Percentiles rank a stretch among this genome's conserved stretches.
These are phyloP conservation scores for Oldenlandia corymbosa DNA, from an alignment of 257 asterid genomes.

Conservation along the genomic window DNA sequence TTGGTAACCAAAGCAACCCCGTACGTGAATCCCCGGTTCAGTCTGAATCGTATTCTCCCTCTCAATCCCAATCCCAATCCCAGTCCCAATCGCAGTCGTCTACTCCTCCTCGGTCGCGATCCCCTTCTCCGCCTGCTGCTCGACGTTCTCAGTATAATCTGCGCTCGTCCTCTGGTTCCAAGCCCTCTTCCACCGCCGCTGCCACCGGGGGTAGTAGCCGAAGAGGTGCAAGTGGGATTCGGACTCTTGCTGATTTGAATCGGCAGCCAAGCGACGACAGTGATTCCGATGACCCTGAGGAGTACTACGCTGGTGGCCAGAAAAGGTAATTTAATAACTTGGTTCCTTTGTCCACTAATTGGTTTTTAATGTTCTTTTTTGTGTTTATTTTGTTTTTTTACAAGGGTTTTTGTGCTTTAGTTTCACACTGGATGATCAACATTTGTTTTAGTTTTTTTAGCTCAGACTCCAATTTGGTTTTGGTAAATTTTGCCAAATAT, in stretches of 20 bases:
- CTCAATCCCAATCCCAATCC: conserved; percentile 28
- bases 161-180: conserved; percentile 36
- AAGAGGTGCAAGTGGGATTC: conserved; percentile 36
- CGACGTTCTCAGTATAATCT: conserved; percentile 44
- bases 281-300: conserved; percentile 81
- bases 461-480: too few species aligned
- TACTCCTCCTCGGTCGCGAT: conserved; percentile 42
- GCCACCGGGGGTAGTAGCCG: conserved; percentile 24
- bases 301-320: conserved; percentile 77
- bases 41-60: conserved; percentile 20
- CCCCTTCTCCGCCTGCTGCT: conserved; percentile 26
- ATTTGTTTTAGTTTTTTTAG: too few species aligned
- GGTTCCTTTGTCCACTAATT: background rate
- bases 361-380: background rate
- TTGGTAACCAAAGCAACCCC: background rate
- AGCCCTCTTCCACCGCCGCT: conserved; percentile 10
- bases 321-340: conserved; percentile 55
- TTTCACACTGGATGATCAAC: too few species aligned
- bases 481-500: too few species aligned
- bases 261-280: conserved; percentile 38
- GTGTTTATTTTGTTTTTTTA: too few species aligned
- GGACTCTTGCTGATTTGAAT: conserved; percentile 67
- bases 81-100: too few species aligned
- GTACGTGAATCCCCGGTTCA: conserved; percentile 7
- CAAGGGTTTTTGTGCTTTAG: background rate